These are phyloP conservation scores for Flammula alnicola DNA, from an alignment of 1,284 basidiomycete species.

Conservation along the genomic window DNA sequence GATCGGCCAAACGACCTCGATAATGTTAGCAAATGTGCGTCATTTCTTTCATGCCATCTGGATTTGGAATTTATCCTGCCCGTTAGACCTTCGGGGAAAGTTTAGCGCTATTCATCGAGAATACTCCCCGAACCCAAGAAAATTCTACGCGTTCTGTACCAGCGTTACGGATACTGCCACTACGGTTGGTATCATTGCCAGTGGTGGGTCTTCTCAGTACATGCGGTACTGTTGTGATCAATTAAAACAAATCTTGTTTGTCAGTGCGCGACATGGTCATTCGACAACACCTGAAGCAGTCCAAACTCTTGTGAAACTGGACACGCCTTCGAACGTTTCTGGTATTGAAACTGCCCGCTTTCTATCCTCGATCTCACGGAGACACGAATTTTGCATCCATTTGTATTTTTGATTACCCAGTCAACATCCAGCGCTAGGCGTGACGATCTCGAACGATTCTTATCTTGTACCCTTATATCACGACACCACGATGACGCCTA, in stretches of 20 bases:
- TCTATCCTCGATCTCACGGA: not conserved
- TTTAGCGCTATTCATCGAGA: slow-evolving; percentile 80
- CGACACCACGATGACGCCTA: slow-evolving; percentile 5
- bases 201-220: slow-evolving; percentile 50
- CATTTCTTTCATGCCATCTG: slow-evolving; percentile 4
- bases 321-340: not conserved
- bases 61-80: not conserved
- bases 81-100: slow-evolving; percentile 70
- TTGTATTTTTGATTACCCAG: not conserved
- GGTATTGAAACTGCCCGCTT: not conserved
- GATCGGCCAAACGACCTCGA: slow-evolving; percentile 76
- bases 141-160: slow-evolving; percentile 81
- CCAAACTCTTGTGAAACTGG: slow-evolving; percentile 52
- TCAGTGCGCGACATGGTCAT: slow-evolving; percentile 73
- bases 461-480: not conserved
- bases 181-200: slow-evolving; percentile 77
- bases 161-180: slow-evolving; percentile 78
- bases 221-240: not conserved
- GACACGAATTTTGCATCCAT: not conserved
- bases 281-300: slow-evolving; percentile 68
- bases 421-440: slow-evolving; percentile 3
- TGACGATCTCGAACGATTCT: not conserved
- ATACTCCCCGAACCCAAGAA: slow-evolving; percentile 73
- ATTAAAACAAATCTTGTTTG: slow-evolving; percentile 11
- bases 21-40: slow-evolving; percentile 60